Percentiles rank a stretch among this genome's conserved stretches.
Conservation (phyloP, 192 early-diverging fungal species). For the Dispira parvispora region DNA sequence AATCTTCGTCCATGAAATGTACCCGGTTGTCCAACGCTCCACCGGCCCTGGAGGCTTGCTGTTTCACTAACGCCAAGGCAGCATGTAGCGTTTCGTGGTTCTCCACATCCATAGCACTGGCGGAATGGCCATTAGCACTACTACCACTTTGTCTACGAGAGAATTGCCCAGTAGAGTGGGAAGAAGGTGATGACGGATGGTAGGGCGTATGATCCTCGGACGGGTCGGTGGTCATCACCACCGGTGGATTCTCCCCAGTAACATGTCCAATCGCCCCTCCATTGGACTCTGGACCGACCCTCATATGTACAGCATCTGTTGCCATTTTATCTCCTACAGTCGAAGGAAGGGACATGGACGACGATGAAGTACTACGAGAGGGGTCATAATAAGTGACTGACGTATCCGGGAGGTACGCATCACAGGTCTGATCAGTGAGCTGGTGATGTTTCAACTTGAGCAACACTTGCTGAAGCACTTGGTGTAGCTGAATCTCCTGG, state of each 20-base stretch:
- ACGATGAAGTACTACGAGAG: too few relatives aligned
- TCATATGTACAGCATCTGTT: too few relatives aligned
- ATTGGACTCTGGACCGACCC: too few relatives aligned
- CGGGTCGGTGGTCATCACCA: not conserved
- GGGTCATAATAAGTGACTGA: too few relatives aligned
- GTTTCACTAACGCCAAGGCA: not conserved
- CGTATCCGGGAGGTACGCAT: too few relatives aligned
- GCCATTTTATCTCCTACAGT: too few relatives aligned
- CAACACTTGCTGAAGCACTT: conserved; percentile 1
- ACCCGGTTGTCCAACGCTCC: too few relatives aligned
- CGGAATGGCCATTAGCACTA: not conserved
- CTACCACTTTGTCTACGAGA: not conserved
- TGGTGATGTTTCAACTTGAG: not conserved
- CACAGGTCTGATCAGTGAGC: not conserved
- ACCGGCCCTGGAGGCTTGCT: too few relatives aligned
- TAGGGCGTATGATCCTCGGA: not conserved
- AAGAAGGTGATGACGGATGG: not conserved
- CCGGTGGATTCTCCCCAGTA: not conserved
- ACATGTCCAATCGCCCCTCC: not conserved
- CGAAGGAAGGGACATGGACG: too few relatives aligned
- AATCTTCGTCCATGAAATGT: too few relatives aligned
- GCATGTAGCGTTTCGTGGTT: not conserved
- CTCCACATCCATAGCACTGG: not conserved
- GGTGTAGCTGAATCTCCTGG: conserved; percentile 10
- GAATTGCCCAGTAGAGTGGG: not conserved